Base-by-base conservation (phyloP, 805 yeast species). In the Candida hungchunana region DNA sequence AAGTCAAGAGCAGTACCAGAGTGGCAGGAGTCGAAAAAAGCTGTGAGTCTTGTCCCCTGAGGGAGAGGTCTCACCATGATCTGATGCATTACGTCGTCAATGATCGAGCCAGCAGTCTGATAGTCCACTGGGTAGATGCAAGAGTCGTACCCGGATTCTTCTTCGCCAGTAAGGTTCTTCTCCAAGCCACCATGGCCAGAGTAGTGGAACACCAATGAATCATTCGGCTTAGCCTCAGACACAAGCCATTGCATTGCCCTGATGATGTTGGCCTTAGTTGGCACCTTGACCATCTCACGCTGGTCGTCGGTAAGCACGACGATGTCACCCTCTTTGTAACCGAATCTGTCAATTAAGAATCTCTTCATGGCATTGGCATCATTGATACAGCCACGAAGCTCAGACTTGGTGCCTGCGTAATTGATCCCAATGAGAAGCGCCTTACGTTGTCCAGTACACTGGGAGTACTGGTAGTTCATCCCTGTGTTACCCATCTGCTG, bases 111-210 rank as follows among this genome's bases (percentile, higher is more conserved):
- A 2, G 71, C 64, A 15, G 51, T 58, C 55, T 80, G 69, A 52
- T 74, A 82, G 51, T 79, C 84, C 26, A 78, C 64, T 0, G 84
- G 84, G 46, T 76, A 77, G 33, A 78, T 73, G 16, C 72, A 71
- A 46, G 76, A 80, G 51, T 78, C 84, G 44, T 60, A 70, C 2
- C 82, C 82, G 43, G 74, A 78, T 29, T 68, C 79, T 46, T 79
- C 84, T 44, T 77, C 82, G 25, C 82, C 82, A 42, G 73, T 67
- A 21, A 56, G 47, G 55, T 82, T 87, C 32, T 62, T 62, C 18
- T 75, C 74, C 47, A 74, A 74, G 7, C 86, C 84, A 21, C 89
- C 89, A 49, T 82, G 89, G 17, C 89, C 86, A 1, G 85, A 77
- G 53, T 75, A 80, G 53, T 82, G 89, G 67, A 82, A 74, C 38